Evolutionary conservation across 2,329 filamentous ascomycete genomes (phyloP), one percentile per base, ranked within the genome.

Genomic region (Nemania diffusa): DNA sequence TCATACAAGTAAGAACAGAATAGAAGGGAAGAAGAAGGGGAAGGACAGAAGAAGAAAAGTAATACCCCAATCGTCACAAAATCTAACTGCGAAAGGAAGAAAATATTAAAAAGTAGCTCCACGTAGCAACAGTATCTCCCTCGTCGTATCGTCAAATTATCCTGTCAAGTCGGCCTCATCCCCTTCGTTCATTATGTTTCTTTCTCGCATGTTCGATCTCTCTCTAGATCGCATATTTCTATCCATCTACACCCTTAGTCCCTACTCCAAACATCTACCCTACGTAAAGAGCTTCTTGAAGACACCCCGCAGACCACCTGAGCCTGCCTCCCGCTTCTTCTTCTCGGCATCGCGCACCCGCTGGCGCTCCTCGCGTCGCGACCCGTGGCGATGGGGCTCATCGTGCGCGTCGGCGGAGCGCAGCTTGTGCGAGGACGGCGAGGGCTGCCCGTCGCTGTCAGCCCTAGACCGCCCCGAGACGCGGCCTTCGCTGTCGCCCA

Each of bases 261-360:
- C 2, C 24, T 11, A n/a, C 15, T 51, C 48, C 2, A 29, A n/a
- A 29, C 32, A 40, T 9, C 20, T 48, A 46, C 29, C 15, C 32
- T 69, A 79, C n/a, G 69, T 73, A 62, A 82, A 81, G 9, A 82
- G 34, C 67, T 76, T 79, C 75, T 79, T 82, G 42, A 81, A 75
- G n/a, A 76, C 71, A 8, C 75, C 78, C 65, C 77, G 78, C 61
- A 82, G 63, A 1, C 79, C 79, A 7, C 73, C 69, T 5, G 52
- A 50, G 9, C 20, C 44, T 64, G 78, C 78, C 67, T 80, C 77
- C 67, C 76, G 78, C 53, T 65, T 67, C 57, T 61, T 63, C 37
- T 58, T 64, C 50, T 69, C 66, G 1, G 69, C 57, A 2, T 69
- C 67, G 15, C 67, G 66, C 15, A 40, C 64, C 15, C 50, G 52